Evolutionary conservation across 345 rosid genomes (phyloP).

Genomic region (Crucihimalaya himalaica): DNA sequence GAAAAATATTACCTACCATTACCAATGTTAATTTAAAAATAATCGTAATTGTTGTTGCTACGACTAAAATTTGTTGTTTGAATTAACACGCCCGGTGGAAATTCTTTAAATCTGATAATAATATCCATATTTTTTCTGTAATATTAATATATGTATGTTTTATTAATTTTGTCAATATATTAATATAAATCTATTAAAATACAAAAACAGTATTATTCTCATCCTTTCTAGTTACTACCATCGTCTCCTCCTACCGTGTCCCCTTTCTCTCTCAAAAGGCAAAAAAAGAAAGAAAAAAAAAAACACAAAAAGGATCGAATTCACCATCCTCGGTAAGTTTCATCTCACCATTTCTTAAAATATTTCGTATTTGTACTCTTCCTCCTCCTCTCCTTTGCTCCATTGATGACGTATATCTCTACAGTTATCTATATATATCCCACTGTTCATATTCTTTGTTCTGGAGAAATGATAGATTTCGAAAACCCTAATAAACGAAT

Average conservation of each 20-base stretch:
- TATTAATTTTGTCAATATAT: neutral
- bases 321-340: slow-evolving; percentile 87
- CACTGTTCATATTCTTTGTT: neutral
- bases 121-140: too few species aligned
- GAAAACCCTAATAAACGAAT: slow-evolving; percentile 29
- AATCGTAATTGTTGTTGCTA: too few species aligned
- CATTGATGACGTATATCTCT: slow-evolving; percentile 25
- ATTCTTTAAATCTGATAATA: too few species aligned
- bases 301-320: slow-evolving; percentile 7
- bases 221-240: slow-evolving; percentile 8
- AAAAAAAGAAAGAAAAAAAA: slow-evolving; percentile 44
- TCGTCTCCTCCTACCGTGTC: slow-evolving; percentile 41
- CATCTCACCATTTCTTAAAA: slow-evolving; percentile 61
- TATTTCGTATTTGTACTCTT: slow-evolving; percentile 58
- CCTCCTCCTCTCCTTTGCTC: slow-evolving; percentile 34
- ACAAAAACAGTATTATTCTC: slow-evolving; percentile 31
- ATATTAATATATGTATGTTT: too few species aligned
- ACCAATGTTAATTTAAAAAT: too few species aligned
- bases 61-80: too few species aligned
- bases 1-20: too few species aligned
- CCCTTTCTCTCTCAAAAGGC: slow-evolving; percentile 51
- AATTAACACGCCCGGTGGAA: too few species aligned
- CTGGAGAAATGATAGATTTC: neutral
- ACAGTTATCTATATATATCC: neutral
- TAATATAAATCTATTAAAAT: neutral